phyloP scores from a whole-genome alignment of 1,139 yeast genomes.

The Wickerhamomyces sp. region DNA sequence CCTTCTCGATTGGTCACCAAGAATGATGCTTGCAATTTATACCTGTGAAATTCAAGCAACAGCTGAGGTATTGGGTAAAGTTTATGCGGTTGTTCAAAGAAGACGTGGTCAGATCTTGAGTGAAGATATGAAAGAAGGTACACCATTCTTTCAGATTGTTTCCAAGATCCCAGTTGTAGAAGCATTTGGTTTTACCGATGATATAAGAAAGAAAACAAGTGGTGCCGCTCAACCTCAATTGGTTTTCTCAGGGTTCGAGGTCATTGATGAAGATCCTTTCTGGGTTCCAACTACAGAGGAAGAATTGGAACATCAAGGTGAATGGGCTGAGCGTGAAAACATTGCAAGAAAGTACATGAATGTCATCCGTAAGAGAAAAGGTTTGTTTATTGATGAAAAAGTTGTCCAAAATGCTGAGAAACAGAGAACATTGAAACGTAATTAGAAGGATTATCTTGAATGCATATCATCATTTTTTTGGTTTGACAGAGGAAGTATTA shows the following conservation, averaged over 20 bases:
- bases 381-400: slow-evolving; percentile 84
- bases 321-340: slow-evolving; percentile 87
- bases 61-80: slow-evolving; percentile 91
- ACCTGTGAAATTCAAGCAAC: slow-evolving; percentile 94
- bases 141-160: slow-evolving; percentile 85
- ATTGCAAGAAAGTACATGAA: slow-evolving; percentile 86
- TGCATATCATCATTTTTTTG: too few relatives aligned
- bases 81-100: slow-evolving; percentile 88
- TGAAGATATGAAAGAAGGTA: slow-evolving; percentile 97
- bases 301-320: slow-evolving; percentile 91
- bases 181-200: slow-evolving; percentile 96
- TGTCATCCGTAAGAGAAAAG: slow-evolving; percentile 76
- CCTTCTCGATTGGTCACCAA: slow-evolving; percentile 76
- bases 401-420: slow-evolving; percentile 89
- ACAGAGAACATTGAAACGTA: slow-evolving; percentile 74
- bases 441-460: too few relatives aligned
- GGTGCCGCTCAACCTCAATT: slow-evolving; percentile 98
- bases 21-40: slow-evolving; percentile 88
- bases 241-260: slow-evolving; percentile 83
- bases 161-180: slow-evolving; percentile 91
- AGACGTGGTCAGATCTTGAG: slow-evolving; percentile 80
- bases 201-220: slow-evolving; percentile 85
- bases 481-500: too few relatives aligned
- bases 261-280: slow-evolving; percentile 88
- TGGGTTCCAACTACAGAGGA: slow-evolving; percentile 99